phyloP scores from a whole-genome alignment of 106 monocot species.

The Cymbidium sinense region DNA sequence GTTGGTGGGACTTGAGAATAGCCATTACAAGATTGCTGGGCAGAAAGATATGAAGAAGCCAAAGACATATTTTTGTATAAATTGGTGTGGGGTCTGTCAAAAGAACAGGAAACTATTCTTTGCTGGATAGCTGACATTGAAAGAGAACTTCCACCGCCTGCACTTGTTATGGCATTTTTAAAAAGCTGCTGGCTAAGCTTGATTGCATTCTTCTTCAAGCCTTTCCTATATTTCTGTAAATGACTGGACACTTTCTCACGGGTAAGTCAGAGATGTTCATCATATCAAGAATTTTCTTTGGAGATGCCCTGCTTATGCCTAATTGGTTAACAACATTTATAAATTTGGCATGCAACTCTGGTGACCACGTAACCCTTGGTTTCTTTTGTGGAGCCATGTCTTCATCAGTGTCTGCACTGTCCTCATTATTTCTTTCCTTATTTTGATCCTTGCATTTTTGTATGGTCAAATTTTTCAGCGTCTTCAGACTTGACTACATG shows the following conservation, averaged over 20 bases:
- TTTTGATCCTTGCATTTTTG: not conserved
- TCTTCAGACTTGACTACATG: not conserved
- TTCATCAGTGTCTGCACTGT: constrained; percentile 2
- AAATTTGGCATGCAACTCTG: constrained; percentile 22
- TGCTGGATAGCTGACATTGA: not conserved
- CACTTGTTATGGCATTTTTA: not conserved
- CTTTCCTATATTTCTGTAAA: constrained; percentile 38
- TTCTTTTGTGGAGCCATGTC: constrained; percentile 10
- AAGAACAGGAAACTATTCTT: not conserved
- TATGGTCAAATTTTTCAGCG: not conserved
- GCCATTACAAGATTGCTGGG: constrained; percentile 7
- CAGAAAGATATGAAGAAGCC: not conserved
- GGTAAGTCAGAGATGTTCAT: constrained; percentile 22
- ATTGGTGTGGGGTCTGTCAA: not conserved
- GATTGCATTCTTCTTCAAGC: constrained; percentile 13
- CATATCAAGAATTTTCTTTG: constrained; percentile 26
- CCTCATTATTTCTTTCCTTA: constrained; percentile 7
- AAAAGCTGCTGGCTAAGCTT: not conserved
- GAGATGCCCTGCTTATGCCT: constrained; percentile 24
- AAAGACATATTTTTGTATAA: not conserved
- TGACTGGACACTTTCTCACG: constrained; percentile 36
- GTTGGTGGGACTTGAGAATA: not conserved
- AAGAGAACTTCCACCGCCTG: not conserved
- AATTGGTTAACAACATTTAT: constrained; percentile 16
- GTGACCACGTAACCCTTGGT: constrained; percentile 18